A percentile compares a stretch with the other conserved stretches of the same genome.
phyloP scores from a whole-genome alignment of 768 basidiomycete species.

The Kwoniella dejecticola region DNA sequence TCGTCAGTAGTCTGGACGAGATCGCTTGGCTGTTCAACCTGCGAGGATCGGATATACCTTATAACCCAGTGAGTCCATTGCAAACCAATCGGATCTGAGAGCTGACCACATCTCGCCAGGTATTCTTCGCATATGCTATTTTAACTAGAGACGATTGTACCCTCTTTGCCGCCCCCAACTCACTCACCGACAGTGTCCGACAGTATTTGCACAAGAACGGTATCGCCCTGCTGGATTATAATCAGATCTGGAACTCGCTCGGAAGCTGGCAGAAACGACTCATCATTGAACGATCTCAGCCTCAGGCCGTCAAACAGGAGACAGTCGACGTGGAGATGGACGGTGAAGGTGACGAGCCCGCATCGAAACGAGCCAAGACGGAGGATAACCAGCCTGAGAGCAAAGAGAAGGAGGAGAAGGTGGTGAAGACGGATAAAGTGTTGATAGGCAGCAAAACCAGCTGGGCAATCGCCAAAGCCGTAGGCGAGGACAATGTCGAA shows the following conservation, averaged over 20 bases:
- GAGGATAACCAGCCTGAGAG: conserved; percentile 37
- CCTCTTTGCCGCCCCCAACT: conserved; percentile 68
- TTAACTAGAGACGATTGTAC: conserved; percentile 64
- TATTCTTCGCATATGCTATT: conserved; percentile 90
- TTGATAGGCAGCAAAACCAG: conserved; percentile 76
- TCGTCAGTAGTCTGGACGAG: conserved; percentile 89
- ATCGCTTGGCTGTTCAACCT: conserved; percentile 73
- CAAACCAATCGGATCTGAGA: not conserved
- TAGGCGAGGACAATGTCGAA: conserved; percentile 70
- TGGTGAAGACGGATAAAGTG: conserved; percentile 59
- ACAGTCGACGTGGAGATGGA: conserved; percentile 17
- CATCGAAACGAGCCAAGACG: conserved; percentile 3
- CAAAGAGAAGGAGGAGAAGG: conserved; percentile 14
- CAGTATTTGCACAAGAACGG: conserved; percentile 60
- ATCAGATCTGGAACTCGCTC: conserved; percentile 67
- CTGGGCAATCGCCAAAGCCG: conserved; percentile 75
- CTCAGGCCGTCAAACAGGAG: not conserved
- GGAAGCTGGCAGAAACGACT: conserved; percentile 47
- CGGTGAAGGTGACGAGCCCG: not conserved
- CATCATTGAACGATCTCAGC: conserved; percentile 9
- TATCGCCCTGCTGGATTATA: conserved; percentile 73
- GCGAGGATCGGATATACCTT: conserved; percentile 87
- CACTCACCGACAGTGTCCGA: conserved; percentile 62
- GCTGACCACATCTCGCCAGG: conserved; percentile 56
- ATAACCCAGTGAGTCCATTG: conserved; percentile 65